Conservation (phyloP, 805 yeast genomes). For the Lipomyces chichibuensis region DNA sequence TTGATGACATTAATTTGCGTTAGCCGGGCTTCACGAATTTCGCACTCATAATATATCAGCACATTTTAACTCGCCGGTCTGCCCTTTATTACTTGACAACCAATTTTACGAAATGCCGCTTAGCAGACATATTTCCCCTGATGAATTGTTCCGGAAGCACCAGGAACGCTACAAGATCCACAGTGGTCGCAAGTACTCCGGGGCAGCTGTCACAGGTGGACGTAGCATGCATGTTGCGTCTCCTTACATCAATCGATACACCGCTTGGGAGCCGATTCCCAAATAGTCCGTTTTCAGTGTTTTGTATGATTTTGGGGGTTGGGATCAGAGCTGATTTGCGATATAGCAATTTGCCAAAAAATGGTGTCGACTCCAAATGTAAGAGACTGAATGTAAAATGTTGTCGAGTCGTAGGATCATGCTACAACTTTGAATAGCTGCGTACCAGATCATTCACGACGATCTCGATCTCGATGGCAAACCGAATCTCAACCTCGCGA, state of each 20-base stretch:
- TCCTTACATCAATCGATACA: slow-evolving; percentile 36
- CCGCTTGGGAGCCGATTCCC: slow-evolving; percentile 32
- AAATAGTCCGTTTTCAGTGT: slow-evolving; percentile 11
- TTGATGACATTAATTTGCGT: too few relatives aligned
- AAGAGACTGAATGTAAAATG: not conserved
- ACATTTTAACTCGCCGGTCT: too few relatives aligned
- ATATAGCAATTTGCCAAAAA: slow-evolving; percentile 25
- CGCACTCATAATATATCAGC: too few relatives aligned
- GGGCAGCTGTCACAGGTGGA: not conserved
- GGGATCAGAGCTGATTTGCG: not conserved
- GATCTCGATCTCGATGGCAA: slow-evolving; percentile 82
- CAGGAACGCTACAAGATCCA: not conserved
- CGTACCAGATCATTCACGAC: slow-evolving; percentile 67
- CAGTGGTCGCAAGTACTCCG: slow-evolving; percentile 6
- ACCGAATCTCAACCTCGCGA: slow-evolving; percentile 79
- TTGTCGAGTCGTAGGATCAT: not conserved
- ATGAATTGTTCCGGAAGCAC: slow-evolving; percentile 41
- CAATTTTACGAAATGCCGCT: slow-evolving; percentile 9
- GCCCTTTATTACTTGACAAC: too few relatives aligned
- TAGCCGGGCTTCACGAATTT: too few relatives aligned
- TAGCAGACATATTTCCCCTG: slow-evolving; percentile 50
- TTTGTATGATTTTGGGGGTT: not conserved
- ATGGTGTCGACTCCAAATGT: slow-evolving; percentile 27
- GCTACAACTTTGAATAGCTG: slow-evolving; percentile 40
- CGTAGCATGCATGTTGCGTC: slow-evolving; percentile 14